phyloP scores from a whole-genome alignment of 495 filamentous ascomycete genomes.

The Barbatosphaeria neglecta region DNA sequence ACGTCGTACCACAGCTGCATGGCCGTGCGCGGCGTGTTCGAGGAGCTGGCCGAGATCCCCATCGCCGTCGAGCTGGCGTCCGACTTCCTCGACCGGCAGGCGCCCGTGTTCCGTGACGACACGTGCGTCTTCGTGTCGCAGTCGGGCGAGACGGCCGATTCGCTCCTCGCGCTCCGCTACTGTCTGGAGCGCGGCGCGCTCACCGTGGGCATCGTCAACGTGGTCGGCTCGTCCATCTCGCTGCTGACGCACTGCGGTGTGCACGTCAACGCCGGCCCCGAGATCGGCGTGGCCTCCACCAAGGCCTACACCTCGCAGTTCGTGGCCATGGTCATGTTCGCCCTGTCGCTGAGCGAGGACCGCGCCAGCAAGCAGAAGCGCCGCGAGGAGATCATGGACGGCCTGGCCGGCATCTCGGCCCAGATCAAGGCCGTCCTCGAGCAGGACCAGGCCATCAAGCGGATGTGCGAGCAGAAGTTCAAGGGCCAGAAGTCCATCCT shows the following conservation, averaged over 20 bases:
- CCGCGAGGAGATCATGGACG: constrained; percentile 93
- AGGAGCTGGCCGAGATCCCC: constrained; percentile 95
- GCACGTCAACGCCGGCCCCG: constrained; percentile 96
- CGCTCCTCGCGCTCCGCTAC: constrained; percentile 90
- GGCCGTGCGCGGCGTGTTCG: constrained; percentile 94
- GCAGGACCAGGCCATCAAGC: constrained; percentile 86
- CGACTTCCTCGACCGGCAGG: constrained; percentile 93
- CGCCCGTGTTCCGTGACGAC: constrained; percentile 98
- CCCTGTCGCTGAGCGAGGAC: constrained; percentile 88
- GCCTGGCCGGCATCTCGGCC: constrained; percentile 69
- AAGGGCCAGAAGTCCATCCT: constrained; percentile 94
- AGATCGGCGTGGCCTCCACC: constrained; percentile 97
- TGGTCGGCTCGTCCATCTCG: constrained; percentile 95
- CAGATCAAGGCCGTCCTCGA: constrained; percentile 88
- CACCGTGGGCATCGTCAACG: constrained; percentile 96
- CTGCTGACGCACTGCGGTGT: constrained; percentile 98
- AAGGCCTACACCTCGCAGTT: constrained; percentile 99
- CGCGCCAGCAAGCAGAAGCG: constrained; percentile 88
- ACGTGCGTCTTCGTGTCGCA: constrained; percentile 98
- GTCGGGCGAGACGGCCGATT: constrained; percentile 98
- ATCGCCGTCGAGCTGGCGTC: constrained; percentile 95
- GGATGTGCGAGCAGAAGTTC: constrained; percentile 79
- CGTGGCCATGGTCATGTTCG: constrained; percentile 99
- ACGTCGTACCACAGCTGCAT: constrained; percentile 98
- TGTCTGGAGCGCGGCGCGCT: constrained; percentile 93